Conservation (phyloP, 2,329 filamentous ascomycete species). For the Fusarium anguioides region DNA sequence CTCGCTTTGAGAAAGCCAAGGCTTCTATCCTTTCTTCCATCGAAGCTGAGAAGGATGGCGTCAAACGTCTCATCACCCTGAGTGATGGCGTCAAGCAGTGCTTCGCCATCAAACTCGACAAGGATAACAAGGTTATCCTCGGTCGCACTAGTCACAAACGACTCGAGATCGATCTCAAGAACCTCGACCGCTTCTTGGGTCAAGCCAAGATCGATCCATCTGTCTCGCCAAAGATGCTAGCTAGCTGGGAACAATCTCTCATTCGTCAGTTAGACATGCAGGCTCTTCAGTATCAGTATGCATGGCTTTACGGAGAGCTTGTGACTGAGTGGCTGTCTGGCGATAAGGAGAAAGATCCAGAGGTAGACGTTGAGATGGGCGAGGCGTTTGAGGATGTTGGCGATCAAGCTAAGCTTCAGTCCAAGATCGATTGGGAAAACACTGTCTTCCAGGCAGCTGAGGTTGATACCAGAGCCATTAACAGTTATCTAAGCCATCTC, state of each 20-base stretch:
- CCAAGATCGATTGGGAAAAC: conserved; percentile 55
- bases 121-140: conserved; percentile 40
- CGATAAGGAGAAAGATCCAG: conserved; percentile 30
- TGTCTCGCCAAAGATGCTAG: conserved; percentile 50
- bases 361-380: conserved; percentile 44
- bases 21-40: conserved; percentile 46
- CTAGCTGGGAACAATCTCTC: conserved; percentile 51
- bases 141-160: conserved; percentile 40
- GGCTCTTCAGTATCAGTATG: conserved; percentile 57
- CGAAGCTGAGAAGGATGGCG: conserved; percentile 41
- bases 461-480: conserved; percentile 53
- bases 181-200: conserved; percentile 54
- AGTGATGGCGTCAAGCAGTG: conserved; percentile 52
- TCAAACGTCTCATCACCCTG: conserved; percentile 49
- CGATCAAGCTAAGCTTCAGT: conserved; percentile 54
- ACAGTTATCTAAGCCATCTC: conserved; percentile 54
- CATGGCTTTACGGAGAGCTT: conserved; percentile 58
- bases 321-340: conserved; percentile 60
- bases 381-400: conserved; percentile 56
- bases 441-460: conserved; percentile 55
- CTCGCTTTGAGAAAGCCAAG: conserved; percentile 52
- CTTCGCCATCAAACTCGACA: conserved; percentile 49
- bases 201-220: conserved; percentile 57
- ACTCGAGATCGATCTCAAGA: conserved; percentile 51
- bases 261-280: conserved; percentile 54